Percentiles rank a stretch among this genome's conserved stretches.
Conservation (phyloP, 345 rosid species). For the Arabidopsis arenosa region DNA sequence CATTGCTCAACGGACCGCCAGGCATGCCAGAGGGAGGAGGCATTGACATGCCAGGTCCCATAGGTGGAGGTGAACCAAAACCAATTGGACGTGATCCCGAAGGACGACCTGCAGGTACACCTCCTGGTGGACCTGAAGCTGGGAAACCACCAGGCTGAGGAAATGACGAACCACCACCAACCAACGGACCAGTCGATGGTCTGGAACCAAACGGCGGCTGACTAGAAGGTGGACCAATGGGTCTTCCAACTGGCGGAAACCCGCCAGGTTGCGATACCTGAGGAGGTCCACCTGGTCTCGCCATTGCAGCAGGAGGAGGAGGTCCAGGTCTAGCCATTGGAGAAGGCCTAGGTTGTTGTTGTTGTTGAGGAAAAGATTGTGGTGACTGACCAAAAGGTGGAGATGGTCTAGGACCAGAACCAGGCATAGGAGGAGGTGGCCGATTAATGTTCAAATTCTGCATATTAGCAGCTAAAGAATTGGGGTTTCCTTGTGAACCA, state of each 20-base stretch:
- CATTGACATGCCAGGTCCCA: slow-evolving; percentile 35
- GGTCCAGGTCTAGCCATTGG: slow-evolving; percentile 72
- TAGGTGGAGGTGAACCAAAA: slow-evolving; percentile 47
- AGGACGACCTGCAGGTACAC: slow-evolving; percentile 37
- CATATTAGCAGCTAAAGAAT: slow-evolving; percentile 58
- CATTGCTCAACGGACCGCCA: not conserved
- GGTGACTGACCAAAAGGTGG: slow-evolving; percentile 48
- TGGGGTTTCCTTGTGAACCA: slow-evolving; percentile 51
- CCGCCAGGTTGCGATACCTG: slow-evolving; percentile 52
- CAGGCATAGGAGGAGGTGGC: slow-evolving; percentile 50
- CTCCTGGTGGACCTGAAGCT: slow-evolving; percentile 34
- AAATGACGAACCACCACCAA: slow-evolving; percentile 15
- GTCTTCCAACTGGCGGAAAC: slow-evolving; percentile 56
- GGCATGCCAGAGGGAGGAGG: slow-evolving; percentile 20
- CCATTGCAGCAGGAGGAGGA: slow-evolving; percentile 47
- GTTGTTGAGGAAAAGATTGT: slow-evolving; percentile 50
- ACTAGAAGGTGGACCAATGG: slow-evolving; percentile 52
- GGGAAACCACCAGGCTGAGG: slow-evolving; percentile 33
- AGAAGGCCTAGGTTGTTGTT: slow-evolving; percentile 46
- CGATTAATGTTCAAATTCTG: slow-evolving; percentile 71
- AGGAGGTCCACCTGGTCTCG: slow-evolving; percentile 60
- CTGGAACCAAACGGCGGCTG: slow-evolving; percentile 60
- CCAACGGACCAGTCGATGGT: slow-evolving; percentile 31
- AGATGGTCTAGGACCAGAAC: slow-evolving; percentile 61
- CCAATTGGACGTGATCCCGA: slow-evolving; percentile 41